Percentiles rank a stretch among this genome's conserved stretches.
These are phyloP conservation scores for Nitzschia inconspicua DNA, from an alignment of 108 stramenopile genomes.

Conservation along the genomic window DNA sequence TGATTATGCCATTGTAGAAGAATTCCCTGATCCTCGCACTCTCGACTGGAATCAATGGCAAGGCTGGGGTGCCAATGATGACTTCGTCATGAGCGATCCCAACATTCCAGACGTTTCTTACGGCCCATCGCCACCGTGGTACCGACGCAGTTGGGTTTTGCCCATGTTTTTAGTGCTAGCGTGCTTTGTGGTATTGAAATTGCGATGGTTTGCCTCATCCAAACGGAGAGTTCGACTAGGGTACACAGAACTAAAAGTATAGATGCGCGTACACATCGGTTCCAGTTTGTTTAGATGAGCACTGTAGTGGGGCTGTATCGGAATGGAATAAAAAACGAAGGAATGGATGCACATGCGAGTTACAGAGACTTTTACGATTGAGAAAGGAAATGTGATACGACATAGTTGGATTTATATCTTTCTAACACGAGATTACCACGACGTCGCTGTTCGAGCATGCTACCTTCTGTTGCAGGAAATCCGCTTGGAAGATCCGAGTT, in stretches of 20 bases:
- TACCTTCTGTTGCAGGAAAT: background rate
- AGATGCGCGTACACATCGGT: background rate
- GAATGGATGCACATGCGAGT: no score
- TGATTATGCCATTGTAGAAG: constrained; percentile 44
- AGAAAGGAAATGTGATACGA: background rate
- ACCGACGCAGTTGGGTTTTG: constrained; percentile 2
- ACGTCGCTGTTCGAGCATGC: background rate
- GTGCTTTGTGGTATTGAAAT: background rate
- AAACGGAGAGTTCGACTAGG: constrained; percentile 1
- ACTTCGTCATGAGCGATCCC: constrained; percentile 33
- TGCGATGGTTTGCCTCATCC: no score
- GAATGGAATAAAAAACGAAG: no score
- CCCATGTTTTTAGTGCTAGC: constrained; percentile 4
- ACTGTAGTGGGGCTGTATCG: no score
- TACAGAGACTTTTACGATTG: background rate
- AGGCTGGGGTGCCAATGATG: constrained; percentile 33
- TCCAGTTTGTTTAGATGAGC: no score
- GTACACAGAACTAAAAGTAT: constrained; percentile 4
- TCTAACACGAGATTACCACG: no score
- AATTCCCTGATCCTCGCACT: constrained; percentile 49
- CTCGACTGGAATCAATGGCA: constrained; percentile 29
- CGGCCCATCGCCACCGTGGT: background rate
- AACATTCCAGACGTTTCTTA: constrained; percentile 8
- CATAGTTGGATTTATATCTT: no score
- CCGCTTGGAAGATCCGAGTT: no score